Evolutionary conservation across 768 basidiomycete species (phyloP).

Genomic region (Boletales sp.): DNA sequence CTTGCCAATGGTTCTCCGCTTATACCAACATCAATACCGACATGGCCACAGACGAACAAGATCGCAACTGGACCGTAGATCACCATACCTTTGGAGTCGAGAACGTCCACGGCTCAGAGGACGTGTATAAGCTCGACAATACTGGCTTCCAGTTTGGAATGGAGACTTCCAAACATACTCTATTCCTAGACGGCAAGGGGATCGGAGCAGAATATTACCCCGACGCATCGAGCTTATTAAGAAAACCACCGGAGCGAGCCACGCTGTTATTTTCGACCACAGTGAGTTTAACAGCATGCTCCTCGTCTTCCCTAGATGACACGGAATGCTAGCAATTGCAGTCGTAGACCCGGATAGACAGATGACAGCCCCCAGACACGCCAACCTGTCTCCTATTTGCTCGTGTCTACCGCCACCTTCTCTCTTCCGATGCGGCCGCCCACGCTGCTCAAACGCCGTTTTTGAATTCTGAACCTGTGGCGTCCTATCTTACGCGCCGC

Average conservation of each 20-base stretch:
- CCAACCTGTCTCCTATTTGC: conserved; percentile 38
- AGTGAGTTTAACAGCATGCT: conserved; percentile 21
- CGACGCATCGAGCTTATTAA: conserved; percentile 38
- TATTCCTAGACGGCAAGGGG: conserved; percentile 34
- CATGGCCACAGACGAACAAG: conserved; percentile 5
- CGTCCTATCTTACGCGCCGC: conserved; percentile 45
- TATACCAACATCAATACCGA: conserved; percentile 18
- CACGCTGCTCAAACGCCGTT: conserved; percentile 39
- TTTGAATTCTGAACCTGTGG: conserved; percentile 56
- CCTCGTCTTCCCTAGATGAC: background rate
- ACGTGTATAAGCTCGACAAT: conserved; percentile 28
- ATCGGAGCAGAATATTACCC: conserved; percentile 38
- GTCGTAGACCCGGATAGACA: conserved; percentile 34
- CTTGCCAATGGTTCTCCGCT: conserved; percentile 16
- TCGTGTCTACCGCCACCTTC: conserved; percentile 43
- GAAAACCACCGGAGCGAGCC: conserved; percentile 36
- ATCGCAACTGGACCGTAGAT: conserved; percentile 23
- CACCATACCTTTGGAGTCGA: conserved; percentile 19
- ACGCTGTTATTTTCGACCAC: conserved; percentile 40
- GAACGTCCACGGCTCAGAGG: conserved; percentile 34
- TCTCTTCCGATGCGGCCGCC: conserved; percentile 37
- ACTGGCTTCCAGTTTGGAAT: conserved; percentile 35
- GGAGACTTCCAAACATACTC: conserved; percentile 20
- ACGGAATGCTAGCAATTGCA: conserved; percentile 37
- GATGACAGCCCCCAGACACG: conserved; percentile 39